Percentiles rank a stretch among this genome's conserved stretches.
phyloP scores from a whole-genome alignment of 129 eudicot genomes.

The Lactuca saligna region DNA sequence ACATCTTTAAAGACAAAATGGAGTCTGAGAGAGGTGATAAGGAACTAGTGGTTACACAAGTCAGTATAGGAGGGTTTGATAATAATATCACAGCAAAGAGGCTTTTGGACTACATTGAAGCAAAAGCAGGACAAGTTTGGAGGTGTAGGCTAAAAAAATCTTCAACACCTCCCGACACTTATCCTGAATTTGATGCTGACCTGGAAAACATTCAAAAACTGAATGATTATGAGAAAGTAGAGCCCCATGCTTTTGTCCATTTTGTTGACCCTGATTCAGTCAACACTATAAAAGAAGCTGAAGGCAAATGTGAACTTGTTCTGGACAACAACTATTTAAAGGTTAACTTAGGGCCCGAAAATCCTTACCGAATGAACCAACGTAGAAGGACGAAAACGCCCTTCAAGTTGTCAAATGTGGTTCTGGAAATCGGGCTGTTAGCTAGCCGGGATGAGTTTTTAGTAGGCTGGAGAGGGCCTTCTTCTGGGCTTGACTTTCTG shows the following conservation, averaged over 20 bases:
- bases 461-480: conserved; percentile 64
- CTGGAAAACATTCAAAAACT: conserved; percentile 23
- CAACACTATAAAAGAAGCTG: conserved; percentile 31
- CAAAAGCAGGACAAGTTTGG: conserved; percentile 39
- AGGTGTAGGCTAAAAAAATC: conserved; percentile 73
- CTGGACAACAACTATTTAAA: conserved; percentile 32
- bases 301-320: conserved; percentile 38
- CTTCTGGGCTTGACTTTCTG: conserved; percentile 50
- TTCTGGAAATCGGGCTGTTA: conserved; percentile 47
- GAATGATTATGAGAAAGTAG: conserved; percentile 45
- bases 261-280: conserved; percentile 46
- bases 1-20: conserved; percentile 25
- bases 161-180: conserved; percentile 60
- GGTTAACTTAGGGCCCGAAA: conserved; percentile 58
- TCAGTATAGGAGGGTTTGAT: conserved; percentile 61
- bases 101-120: conserved; percentile 56
- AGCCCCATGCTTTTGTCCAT: conserved; percentile 74
- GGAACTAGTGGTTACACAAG: conserved; percentile 43
- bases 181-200: conserved; percentile 43
- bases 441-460: conserved; percentile 41
- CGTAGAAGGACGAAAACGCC: conserved; percentile 54
- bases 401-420: conserved; percentile 43
- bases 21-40: conserved; percentile 41
- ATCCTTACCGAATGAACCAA: conserved; percentile 52
- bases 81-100: conserved; percentile 44